Base-by-base conservation (phyloP, 2,329 filamentous ascomycete genomes). In the Botrytis byssoidea region DNA sequence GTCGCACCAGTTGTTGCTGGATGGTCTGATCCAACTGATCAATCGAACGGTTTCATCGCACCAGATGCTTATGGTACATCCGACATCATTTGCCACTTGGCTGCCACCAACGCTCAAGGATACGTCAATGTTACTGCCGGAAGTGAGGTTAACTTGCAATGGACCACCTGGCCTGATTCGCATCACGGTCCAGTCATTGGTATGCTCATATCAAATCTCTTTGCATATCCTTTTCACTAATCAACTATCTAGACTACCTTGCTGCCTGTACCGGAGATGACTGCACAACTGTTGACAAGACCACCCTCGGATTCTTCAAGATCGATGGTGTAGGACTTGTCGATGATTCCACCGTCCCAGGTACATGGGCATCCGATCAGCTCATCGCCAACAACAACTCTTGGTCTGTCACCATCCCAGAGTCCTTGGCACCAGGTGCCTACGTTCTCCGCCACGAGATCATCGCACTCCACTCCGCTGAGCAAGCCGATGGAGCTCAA, bases 351-450 rank as follows among this genome's bases (percentile, higher is more conserved):
- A 73, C 70, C 1, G 29, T 74, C 72, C 79, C 82, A 35, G 83
- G 83, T 25, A 83, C 75, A 18, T 86, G 85, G 85, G 82, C 82
- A 1, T 81, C 83, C 5, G 83, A 85, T 74, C 79, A 85, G 8
- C 80, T 90, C 74, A 88, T 88, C 77, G 80, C 82, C 72, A 84
- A 85, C 78, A 88, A 88, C 81, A 86, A 86, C 80, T 85, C 82
- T 76, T 87, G 85, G 84, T 83, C 83, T n/a, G 81, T 85, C n/a
- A 83, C 80, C 7, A 82, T 87, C 51, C 86, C 86, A 10, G 63
- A 73, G 0, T 79, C 82, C 42, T 78, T 87, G 55, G 79, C 77
- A 6, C 77, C 84, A 0, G 86, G 86, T 1, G 82, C 84, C 72
- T 88, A 88, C 75, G 84, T 88, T 51, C 77, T 88, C 40, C 82